These are phyloP conservation scores for Phyllosticta citriasiana DNA, from an alignment of 2,329 filamentous ascomycete genomes.

Conservation along the genomic window DNA sequence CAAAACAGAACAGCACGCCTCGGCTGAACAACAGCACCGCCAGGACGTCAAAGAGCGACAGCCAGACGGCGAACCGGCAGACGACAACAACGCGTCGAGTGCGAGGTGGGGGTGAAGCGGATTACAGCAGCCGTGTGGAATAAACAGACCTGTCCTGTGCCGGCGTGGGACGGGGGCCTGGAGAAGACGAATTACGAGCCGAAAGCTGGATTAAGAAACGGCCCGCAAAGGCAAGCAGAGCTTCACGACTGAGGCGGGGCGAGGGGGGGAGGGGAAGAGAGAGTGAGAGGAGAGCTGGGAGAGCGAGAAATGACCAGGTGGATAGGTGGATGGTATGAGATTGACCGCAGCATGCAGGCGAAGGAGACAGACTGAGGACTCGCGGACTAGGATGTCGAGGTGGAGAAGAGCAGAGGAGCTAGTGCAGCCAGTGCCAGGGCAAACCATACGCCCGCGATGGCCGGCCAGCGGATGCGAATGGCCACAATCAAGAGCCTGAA, in stretches of 20 bases:
- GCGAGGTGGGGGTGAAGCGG: background rate
- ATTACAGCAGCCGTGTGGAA: background rate
- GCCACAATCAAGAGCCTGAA: background rate
- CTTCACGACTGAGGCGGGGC: background rate
- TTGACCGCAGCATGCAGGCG: background rate
- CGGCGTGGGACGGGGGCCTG: background rate
- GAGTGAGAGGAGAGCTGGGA: background rate
- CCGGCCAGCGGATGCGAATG: slow-evolving; percentile 14
- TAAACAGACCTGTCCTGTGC: background rate
- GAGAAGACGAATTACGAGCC: background rate
- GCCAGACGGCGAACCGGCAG: background rate
- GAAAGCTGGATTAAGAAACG: background rate
- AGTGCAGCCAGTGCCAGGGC: background rate
- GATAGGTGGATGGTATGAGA: background rate
- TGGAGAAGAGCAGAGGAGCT: background rate
- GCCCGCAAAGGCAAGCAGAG: background rate
- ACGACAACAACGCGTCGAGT: background rate
- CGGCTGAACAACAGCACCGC: background rate
- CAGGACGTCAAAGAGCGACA: background rate
- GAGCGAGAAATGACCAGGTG: background rate
- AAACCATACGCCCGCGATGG: slow-evolving; percentile 14
- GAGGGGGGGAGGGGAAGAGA: background rate
- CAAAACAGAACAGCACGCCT: background rate
- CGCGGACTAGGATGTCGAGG: background rate
- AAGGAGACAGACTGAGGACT: background rate